phyloP scores from a whole-genome alignment of 2,329 filamentous ascomycete species.

The Helotiales sp. region DNA sequence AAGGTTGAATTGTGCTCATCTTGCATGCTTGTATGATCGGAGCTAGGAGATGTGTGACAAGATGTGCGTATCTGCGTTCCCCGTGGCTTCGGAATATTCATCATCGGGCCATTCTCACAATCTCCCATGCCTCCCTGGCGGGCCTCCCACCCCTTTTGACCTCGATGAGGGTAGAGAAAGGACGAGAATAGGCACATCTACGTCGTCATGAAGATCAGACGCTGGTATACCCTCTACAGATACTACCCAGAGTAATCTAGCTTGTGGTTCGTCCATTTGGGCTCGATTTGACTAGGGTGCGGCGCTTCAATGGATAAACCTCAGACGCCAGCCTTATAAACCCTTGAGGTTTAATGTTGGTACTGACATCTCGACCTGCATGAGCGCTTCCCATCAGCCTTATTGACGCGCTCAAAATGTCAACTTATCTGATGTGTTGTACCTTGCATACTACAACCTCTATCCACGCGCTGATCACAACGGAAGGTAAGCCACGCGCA shows the following conservation, averaged over 20 bases:
- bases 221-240: slow-evolving; percentile 3
- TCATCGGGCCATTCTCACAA: not conserved
- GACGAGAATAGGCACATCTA: slow-evolving; percentile 5
- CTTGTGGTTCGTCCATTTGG: not conserved
- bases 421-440: slow-evolving; percentile 1
- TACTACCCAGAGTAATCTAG: not conserved
- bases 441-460: slow-evolving; percentile 5
- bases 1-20: slow-evolving; percentile 11
- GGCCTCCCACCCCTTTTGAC: not conserved
- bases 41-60: slow-evolving; percentile 5
- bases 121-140: too few relatives aligned
- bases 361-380: slow-evolving; percentile 27
- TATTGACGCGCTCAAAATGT: slow-evolving; percentile 17
- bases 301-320: slow-evolving; percentile 26
- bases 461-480: slow-evolving; percentile 16
- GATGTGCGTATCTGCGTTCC: slow-evolving; percentile 10
- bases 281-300: not conserved
- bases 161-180: not conserved
- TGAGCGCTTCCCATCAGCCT: slow-evolving; percentile 28
- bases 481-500: slow-evolving; percentile 3
- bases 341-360: slow-evolving; percentile 16
- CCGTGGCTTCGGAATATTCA: not conserved
- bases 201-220: slow-evolving; percentile 3
- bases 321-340: slow-evolving; percentile 26
- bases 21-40: slow-evolving; percentile 4